Percentiles rank a stretch among this genome's conserved stretches.
Evolutionary conservation across 306 rosid species (phyloP).

Genomic region (Fagus sylvatica): DNA sequence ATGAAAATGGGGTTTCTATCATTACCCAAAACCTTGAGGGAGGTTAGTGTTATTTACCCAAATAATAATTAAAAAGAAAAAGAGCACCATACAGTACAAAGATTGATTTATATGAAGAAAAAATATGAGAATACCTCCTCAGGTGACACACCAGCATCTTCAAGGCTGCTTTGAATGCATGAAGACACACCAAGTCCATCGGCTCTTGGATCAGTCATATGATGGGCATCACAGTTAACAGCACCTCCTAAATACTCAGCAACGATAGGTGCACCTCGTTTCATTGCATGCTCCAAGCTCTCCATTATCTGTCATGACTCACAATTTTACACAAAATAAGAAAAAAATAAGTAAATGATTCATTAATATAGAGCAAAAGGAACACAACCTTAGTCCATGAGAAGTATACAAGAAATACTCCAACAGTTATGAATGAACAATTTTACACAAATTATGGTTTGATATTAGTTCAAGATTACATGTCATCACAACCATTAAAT

Average conservation of each 20-base stretch:
- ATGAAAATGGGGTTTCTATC: too few species aligned
- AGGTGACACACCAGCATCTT: slow-evolving; percentile 97
- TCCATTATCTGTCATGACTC: slow-evolving; percentile 70
- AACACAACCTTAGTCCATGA: too few species aligned
- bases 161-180: slow-evolving; percentile 89
- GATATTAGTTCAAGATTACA: not conserved
- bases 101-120: not conserved
- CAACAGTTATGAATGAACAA: too few species aligned
- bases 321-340: not conserved
- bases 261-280: slow-evolving; percentile 88
- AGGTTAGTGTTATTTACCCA: too few species aligned
- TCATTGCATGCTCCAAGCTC: slow-evolving; percentile 97
- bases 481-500: not conserved
- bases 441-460: too few species aligned
- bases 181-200: slow-evolving; percentile 98
- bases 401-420: too few species aligned
- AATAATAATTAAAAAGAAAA: not conserved
- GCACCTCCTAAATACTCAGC: slow-evolving; percentile 99
- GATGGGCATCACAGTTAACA: slow-evolving; percentile 95
- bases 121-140: slow-evolving; percentile 67
- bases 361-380: too few species aligned
- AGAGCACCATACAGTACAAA: not conserved
- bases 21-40: too few species aligned
- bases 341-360: not conserved
- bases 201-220: slow-evolving; percentile 98